Percentiles rank a stretch among this genome's conserved stretches.
Conservation (phyloP, 805 yeast genomes). For the Pichia scutulata region DNA sequence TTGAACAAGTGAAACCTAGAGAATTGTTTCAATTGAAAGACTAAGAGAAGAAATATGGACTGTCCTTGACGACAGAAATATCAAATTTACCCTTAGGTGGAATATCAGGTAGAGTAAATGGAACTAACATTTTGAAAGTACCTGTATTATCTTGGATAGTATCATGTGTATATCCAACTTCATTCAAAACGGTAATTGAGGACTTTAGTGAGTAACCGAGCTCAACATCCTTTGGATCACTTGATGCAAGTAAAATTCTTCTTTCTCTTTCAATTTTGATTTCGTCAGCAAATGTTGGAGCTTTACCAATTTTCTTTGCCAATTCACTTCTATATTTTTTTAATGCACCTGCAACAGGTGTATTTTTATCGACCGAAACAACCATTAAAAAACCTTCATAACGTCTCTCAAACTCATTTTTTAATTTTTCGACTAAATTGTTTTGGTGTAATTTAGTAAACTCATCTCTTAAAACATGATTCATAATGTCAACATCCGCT, state of each 20-base stretch:
- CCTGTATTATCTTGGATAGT: conserved; percentile 16
- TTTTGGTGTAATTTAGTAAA: conserved; percentile 72
- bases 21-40: neutral
- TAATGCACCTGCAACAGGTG: conserved; percentile 46
- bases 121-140: conserved; percentile 45
- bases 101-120: conserved; percentile 60
- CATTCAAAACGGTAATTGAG: conserved; percentile 52
- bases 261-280: conserved; percentile 62
- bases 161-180: conserved; percentile 15
- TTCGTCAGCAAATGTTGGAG: conserved; percentile 64
- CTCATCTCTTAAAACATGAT: conserved; percentile 59
- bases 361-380: conserved; percentile 43
- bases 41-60: conserved; percentile 67
- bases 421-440: conserved; percentile 62
- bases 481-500: conserved; percentile 67
- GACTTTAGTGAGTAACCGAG: conserved; percentile 55
- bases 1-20: neutral
- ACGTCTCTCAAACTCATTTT: conserved; percentile 73
- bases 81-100: conserved; percentile 83
- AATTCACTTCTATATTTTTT: conserved; percentile 41
- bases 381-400: conserved; percentile 65
- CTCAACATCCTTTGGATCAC: conserved; percentile 39
- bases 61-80: conserved; percentile 59
- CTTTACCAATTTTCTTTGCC: conserved; percentile 43
- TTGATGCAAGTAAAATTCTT: conserved; percentile 44